Evolutionary conservation across 1,284 basidiomycete genomes (phyloP).

Genomic region (Sanguinoderma infundibulare): DNA sequence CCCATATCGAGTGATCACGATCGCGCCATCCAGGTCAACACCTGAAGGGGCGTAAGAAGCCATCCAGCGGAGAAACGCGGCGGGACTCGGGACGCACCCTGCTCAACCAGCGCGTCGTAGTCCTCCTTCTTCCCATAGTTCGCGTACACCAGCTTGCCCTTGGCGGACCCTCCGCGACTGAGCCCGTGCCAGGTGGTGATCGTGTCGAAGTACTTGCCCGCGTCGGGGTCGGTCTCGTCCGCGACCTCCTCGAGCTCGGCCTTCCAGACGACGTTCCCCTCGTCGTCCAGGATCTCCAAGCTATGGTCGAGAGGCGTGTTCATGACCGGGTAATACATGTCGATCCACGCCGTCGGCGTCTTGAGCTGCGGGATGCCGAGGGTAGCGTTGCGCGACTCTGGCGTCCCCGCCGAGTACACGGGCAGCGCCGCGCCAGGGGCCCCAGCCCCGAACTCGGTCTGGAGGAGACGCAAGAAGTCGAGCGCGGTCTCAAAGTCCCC

Average conservation of each 20-base stretch:
- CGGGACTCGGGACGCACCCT: slow-evolving; percentile 23
- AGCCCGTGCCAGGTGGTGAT: slow-evolving; percentile 76
- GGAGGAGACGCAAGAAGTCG: slow-evolving; percentile 64
- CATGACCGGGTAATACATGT: slow-evolving; percentile 83
- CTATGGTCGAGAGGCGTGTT: slow-evolving; percentile 74
- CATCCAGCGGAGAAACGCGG: neutral
- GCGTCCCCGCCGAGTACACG: slow-evolving; percentile 68
- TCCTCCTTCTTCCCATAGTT: slow-evolving; percentile 78
- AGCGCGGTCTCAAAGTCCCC: slow-evolving; percentile 72
- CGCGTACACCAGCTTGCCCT: slow-evolving; percentile 79
- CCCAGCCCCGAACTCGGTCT: slow-evolving; percentile 59
- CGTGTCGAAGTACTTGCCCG: slow-evolving; percentile 58
- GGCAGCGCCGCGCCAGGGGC: slow-evolving; percentile 48
- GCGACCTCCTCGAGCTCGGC: slow-evolving; percentile 73
- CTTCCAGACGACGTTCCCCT: slow-evolving; percentile 61
- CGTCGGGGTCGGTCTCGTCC: slow-evolving; percentile 65
- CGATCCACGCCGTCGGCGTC: slow-evolving; percentile 75
- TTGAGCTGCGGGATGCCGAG: slow-evolving; percentile 51
- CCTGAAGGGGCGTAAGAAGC: slow-evolving; percentile 40
- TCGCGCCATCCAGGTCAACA: slow-evolving; percentile 75
- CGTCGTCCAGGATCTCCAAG: slow-evolving; percentile 61
- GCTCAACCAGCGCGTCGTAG: slow-evolving; percentile 35
- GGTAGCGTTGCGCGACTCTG: slow-evolving; percentile 68
- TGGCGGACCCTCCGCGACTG: slow-evolving; percentile 63
- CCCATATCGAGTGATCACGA: slow-evolving; percentile 86